Evolutionary conservation across 1,284 basidiomycete genomes (phyloP).

Genomic region (Pseudozyma thailandica): DNA sequence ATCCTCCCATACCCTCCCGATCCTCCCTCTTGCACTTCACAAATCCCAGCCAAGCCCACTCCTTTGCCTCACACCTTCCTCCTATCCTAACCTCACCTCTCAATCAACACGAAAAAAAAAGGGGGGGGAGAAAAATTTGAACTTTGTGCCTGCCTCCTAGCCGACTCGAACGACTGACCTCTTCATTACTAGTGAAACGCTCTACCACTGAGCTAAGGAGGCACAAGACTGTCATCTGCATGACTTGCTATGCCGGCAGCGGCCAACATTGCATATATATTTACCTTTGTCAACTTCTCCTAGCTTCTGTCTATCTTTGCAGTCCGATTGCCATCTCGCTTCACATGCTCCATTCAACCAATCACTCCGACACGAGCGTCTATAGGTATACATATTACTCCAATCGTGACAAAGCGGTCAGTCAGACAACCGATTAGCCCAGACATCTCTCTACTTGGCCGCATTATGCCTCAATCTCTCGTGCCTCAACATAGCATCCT

Average conservation of each 20-base stretch:
- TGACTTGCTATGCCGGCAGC: neutral
- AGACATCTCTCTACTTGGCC: constrained; percentile 22
- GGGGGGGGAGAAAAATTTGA: no score
- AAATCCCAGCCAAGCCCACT: no score
- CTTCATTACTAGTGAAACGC: constrained; percentile 51
- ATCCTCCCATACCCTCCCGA: no score
- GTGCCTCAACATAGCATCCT: constrained; percentile 65
- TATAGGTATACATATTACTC: no score
- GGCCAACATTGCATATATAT: neutral
- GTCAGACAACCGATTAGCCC: no score
- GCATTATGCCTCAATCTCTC: constrained; percentile 54
- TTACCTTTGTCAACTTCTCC: no score
- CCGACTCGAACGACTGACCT: constrained; percentile 56
- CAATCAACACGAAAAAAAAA: neutral
- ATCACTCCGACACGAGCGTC: no score
- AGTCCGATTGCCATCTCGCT: constrained; percentile 10
- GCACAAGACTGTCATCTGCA: neutral
- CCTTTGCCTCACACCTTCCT: no score
- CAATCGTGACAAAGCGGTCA: constrained; percentile 22
- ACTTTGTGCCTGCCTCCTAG: constrained; percentile 40
- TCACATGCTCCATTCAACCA: no score
- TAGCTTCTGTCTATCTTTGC: no score
- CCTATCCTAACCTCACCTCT: no score
- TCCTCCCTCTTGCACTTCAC: no score
- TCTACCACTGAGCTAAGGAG: constrained; percentile 22